A percentile compares a stretch with the other conserved stretches of the same genome.
phyloP scores from a whole-genome alignment of 2,329 filamentous ascomycete genomes.

The Aspergillus sp. region DNA sequence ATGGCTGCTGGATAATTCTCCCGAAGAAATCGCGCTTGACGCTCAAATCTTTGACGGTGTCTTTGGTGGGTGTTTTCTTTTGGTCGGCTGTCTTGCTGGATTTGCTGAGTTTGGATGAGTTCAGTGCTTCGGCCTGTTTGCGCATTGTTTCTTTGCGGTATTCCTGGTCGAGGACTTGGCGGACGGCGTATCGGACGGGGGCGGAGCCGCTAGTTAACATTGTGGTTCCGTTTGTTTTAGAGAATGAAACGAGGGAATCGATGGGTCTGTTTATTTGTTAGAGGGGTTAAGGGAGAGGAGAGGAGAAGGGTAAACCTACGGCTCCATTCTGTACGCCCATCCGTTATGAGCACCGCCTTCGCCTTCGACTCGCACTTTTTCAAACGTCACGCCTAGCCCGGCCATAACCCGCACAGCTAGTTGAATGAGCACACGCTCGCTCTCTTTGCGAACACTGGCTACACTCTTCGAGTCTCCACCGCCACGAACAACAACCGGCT shows the following conservation, averaged over 20 bases:
- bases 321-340: slow-evolving; percentile 93
- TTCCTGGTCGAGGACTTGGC: slow-evolving; percentile 90
- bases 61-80: slow-evolving; percentile 20
- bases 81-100: slow-evolving; percentile 26
- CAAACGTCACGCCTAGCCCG: slow-evolving; percentile 76
- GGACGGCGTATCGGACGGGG: slow-evolving; percentile 83
- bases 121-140: slow-evolving; percentile 58
- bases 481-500: slow-evolving; percentile 78
- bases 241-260: slow-evolving; percentile 71
- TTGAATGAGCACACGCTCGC: slow-evolving; percentile 74
- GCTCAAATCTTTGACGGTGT: slow-evolving; percentile 27
- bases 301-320: slow-evolving; percentile 51
- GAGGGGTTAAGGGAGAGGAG: neutral
- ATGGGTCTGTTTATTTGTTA: slow-evolving; percentile 48
- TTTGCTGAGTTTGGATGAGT: slow-evolving; percentile 24
- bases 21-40: slow-evolving; percentile 84
- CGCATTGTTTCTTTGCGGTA: slow-evolving; percentile 67
- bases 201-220: slow-evolving; percentile 52
- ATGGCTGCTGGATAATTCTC: slow-evolving; percentile 54
- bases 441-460: slow-evolving; percentile 83
- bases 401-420: slow-evolving; percentile 76
- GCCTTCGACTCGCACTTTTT: slow-evolving; percentile 72
- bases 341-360: slow-evolving; percentile 57
- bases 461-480: slow-evolving; percentile 60
- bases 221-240: slow-evolving; percentile 36